Evolutionary conservation across 164 flowering plant species (phyloP), one percentile per base, ranked within the genome.

Genomic region (Annona squamosa): DNA sequence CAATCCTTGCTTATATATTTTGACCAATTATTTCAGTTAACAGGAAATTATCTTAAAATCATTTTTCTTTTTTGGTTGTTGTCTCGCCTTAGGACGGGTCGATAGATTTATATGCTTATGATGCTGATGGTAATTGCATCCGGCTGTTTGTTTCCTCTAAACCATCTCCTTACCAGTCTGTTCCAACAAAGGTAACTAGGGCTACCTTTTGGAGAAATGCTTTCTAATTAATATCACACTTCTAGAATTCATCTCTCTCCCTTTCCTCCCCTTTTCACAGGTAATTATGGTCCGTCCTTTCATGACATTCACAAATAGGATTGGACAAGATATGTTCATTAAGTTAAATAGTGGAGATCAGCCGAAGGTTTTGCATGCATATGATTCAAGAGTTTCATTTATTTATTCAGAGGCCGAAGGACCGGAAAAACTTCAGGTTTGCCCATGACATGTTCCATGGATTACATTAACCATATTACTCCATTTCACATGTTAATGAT

Each of bases 231-330:
- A 63, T 48, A 43, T 64, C 45, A 56, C 42, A 63, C 16, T 67
- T 74, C 59, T 66, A 57, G 56, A 19, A 69, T 52, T 56, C 65
- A 26, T 75, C 17, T 42, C 78, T 46, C 68, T 37, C 43, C 48
- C 13, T 76, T 71, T 43, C 37, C 37, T 26, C 37, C 37, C 37
- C 37, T 26, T 26, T 26, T 26, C 37, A 26, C 68, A 95, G 99
- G 90, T 93, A 10, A 89, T 95, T 69, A 80, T 85, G 68, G 77
- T 95, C 45, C 88, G 97, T 52, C 99, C 99, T 64, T 95, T 79
- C 76, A 87, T 93, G 88, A 95, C 98, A 45, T 93, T 95, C 80
- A 95, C 99, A 13, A 95, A 95, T 75, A 86, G 98, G 81, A 68
- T 86, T 77, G 99, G 99, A 71, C 82, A 90, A 82, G 86, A 88